A percentile compares a stretch with the other conserved stretches of the same genome.
Conservation (phyloP, 2,329 filamentous ascomycete genomes). For the Exophiala viscosa region DNA sequence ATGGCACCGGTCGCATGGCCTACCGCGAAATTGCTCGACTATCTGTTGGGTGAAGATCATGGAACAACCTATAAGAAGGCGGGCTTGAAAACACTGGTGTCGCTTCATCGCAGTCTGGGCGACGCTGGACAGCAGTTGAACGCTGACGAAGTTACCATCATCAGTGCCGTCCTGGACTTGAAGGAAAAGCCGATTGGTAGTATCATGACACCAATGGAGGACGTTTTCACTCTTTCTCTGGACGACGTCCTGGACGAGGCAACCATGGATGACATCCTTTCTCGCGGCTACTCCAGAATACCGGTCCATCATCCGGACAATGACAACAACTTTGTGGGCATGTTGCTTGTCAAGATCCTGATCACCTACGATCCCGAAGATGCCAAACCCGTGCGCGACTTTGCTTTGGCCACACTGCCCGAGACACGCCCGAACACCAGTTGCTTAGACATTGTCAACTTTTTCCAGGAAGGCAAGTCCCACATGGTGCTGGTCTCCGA, state of each 20-base stretch:
- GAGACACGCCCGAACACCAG: conserved; percentile 94
- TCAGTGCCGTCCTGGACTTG: conserved; percentile 90
- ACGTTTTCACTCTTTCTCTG: conserved; percentile 95
- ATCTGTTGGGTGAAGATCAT: conserved; percentile 87
- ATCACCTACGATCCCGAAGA: conserved; percentile 99
- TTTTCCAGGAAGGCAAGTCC: conserved; percentile 98
- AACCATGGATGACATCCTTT: conserved; percentile 91
- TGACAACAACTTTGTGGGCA: conserved; percentile 84
- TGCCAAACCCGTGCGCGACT: conserved; percentile 77
- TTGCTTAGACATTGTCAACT: conserved; percentile 97
- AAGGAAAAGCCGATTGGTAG: conserved; percentile 93
- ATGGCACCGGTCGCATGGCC: conserved; percentile 89
- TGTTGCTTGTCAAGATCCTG: conserved; percentile 96
- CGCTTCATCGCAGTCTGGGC: conserved; percentile 86
- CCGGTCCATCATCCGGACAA: conserved; percentile 88
- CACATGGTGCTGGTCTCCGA: conserved; percentile 98
- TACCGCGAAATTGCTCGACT: conserved; percentile 91
- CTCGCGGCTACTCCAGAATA: conserved; percentile 91
- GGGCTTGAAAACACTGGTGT: conserved; percentile 92
- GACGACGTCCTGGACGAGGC: conserved; percentile 88
- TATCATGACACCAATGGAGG: conserved; percentile 98
- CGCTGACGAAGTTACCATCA: conserved; percentile 97
- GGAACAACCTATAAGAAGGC: conserved; percentile 98
- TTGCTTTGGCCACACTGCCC: conserved; percentile 86
- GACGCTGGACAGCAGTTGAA: conserved; percentile 82